phyloP scores from a whole-genome alignment of 257 asterid genomes.

The Capsicum rhomboideum region DNA sequence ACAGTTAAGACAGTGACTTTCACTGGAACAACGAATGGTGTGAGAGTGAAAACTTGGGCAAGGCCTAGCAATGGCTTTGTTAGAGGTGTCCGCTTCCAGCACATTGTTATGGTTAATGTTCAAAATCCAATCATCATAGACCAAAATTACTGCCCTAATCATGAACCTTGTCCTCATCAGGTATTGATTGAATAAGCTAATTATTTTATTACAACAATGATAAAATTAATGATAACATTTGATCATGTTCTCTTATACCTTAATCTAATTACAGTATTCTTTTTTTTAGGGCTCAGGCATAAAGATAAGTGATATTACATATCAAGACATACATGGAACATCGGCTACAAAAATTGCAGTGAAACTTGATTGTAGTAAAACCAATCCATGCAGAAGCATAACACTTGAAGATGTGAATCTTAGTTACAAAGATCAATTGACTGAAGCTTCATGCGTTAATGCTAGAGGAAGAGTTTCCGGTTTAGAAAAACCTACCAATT shows the following conservation, averaged over 20 bases:
- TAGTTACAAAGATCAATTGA: neutral
- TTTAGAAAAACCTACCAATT: neutral
- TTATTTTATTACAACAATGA: neutral
- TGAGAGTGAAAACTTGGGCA: neutral
- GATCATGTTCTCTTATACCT: neutral
- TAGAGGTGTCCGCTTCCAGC: neutral
- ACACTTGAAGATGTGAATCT: neutral
- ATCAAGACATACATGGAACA: slow-evolving; percentile 2
- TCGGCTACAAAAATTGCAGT: neutral
- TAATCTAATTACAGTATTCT: neutral
- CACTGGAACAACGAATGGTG: neutral
- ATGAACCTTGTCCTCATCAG: slow-evolving; percentile 3
- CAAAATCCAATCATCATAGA: slow-evolving; percentile 7
- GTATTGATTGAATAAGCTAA: neutral
- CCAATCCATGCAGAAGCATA: neutral
- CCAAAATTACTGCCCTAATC: neutral
- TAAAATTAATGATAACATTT: neutral
- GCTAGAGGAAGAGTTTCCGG: neutral
- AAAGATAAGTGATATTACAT: neutral
- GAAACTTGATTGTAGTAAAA: neutral
- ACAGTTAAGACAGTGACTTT: neutral
- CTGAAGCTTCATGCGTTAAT: slow-evolving; percentile 2
- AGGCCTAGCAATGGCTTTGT: neutral
- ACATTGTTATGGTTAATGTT: slow-evolving; percentile 5
- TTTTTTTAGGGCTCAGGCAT: neutral